Conservation (phyloP, 805 yeast species). For the Candida piceae region DNA sequence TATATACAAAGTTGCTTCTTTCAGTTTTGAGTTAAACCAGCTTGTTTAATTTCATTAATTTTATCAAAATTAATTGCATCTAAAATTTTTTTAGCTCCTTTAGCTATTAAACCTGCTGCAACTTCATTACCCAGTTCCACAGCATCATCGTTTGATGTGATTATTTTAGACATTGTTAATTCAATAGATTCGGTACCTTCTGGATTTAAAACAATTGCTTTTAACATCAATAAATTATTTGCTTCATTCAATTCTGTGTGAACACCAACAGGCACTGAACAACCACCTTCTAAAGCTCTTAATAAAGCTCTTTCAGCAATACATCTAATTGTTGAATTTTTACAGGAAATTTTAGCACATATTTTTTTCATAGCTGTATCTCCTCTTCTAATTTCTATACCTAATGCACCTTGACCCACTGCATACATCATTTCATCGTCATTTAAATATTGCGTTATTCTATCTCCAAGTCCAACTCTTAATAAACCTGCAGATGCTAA, state of each 20-base stretch:
- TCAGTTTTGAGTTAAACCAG: conserved; percentile 30
- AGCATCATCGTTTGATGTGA: conserved; percentile 51
- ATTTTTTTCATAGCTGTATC: conserved; percentile 57
- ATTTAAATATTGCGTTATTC: conserved; percentile 70
- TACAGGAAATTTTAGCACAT: conserved; percentile 60
- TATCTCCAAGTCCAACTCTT: conserved; percentile 62
- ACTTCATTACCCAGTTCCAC: conserved; percentile 62
- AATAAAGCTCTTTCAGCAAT: conserved; percentile 83
- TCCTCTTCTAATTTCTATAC: conserved; percentile 76
- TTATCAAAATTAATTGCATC: conserved; percentile 73
- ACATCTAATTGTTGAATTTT: conserved; percentile 67
- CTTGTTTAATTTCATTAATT: conserved; percentile 40
- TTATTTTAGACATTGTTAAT: conserved; percentile 37
- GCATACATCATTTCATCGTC: conserved; percentile 87
- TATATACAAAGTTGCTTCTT: too few relatives aligned
- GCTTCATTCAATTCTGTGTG: conserved; percentile 43
- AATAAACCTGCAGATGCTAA: conserved; percentile 90
- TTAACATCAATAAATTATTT: conserved; percentile 44
- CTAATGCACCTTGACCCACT: conserved; percentile 98
- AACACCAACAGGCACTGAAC: conserved; percentile 96
- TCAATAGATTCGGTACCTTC: conserved; percentile 75
- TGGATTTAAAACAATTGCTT: conserved; percentile 76
- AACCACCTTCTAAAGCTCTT: conserved; percentile 92
- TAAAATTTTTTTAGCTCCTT: conserved; percentile 81
- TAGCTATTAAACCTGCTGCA: conserved; percentile 59